A percentile compares a stretch with the other conserved stretches of the same genome.
Evolutionary conservation across 2,329 filamentous ascomycete genomes (phyloP).

Genomic region (Macroventuria anomochaeta): DNA sequence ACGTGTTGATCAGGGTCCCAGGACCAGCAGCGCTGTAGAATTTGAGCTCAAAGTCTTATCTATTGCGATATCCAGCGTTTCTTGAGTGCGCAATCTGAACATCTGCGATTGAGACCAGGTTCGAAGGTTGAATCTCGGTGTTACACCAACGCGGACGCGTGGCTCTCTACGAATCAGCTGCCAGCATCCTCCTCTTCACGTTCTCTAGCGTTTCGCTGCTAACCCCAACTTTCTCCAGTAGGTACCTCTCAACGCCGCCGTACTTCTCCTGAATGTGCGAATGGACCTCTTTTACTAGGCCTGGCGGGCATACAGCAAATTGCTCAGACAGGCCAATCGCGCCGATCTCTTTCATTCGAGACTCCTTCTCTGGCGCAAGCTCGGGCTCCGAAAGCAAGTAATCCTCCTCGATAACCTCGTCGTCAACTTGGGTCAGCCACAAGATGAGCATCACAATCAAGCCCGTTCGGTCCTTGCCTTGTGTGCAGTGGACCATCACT

Average conservation of each 20-base stretch:
- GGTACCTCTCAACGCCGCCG: slow-evolving; percentile 71
- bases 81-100: background rate
- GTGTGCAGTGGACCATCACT: slow-evolving; percentile 80
- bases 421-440: slow-evolving; percentile 65
- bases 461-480: slow-evolving; percentile 86
- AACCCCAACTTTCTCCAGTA: slow-evolving; percentile 68
- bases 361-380: slow-evolving; percentile 66
- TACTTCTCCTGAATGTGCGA: slow-evolving; percentile 66
- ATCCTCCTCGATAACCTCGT: slow-evolving; percentile 70
- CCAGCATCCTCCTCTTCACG: slow-evolving; percentile 44
- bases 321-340: slow-evolving; percentile 71
- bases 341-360: slow-evolving; percentile 70
- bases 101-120: slow-evolving; percentile 1
- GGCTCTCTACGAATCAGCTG: slow-evolving; percentile 21
- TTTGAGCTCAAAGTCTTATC: background rate
- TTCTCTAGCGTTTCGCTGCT: slow-evolving; percentile 42
- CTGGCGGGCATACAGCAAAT: slow-evolving; percentile 70
- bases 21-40: background rate
- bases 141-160: slow-evolving; percentile 15
- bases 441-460: slow-evolving; percentile 72
- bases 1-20: background rate
- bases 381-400: slow-evolving; percentile 71
- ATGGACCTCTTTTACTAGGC: slow-evolving; percentile 67
- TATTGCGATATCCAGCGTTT: no score
- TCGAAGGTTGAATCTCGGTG: slow-evolving; percentile 2